These are phyloP conservation scores for Xylaria sp. DNA, from an alignment of 2,329 filamentous ascomycete genomes.

Conservation along the genomic window DNA sequence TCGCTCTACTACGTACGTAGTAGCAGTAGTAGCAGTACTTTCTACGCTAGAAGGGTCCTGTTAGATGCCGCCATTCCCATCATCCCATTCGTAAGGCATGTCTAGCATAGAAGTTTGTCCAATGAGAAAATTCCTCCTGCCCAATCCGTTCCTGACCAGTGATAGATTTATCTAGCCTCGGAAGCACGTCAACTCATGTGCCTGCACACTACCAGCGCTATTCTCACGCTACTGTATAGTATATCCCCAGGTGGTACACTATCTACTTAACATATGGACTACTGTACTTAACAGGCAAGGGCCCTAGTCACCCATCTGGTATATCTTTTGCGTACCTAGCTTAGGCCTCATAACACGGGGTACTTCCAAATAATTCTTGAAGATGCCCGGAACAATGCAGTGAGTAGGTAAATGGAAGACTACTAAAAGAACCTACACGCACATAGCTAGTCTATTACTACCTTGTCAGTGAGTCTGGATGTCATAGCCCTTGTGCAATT, in stretches of 20 bases:
- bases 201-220: not conserved
- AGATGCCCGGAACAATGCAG: too few species aligned
- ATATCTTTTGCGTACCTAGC: too few species aligned
- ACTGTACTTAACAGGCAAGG: not conserved
- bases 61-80: slow-evolving; percentile 26
- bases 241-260: too few species aligned
- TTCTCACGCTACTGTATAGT: too few species aligned
- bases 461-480: slow-evolving; percentile 24
- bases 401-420: too few species aligned
- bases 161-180: slow-evolving; percentile 28
- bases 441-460: not conserved
- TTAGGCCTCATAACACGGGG: not conserved
- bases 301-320: not conserved
- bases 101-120: slow-evolving; percentile 12
- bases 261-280: too few species aligned
- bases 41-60: slow-evolving; percentile 21
- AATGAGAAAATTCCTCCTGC: slow-evolving; percentile 37
- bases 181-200: slow-evolving; percentile 20
- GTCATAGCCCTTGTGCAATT: slow-evolving; percentile 6
- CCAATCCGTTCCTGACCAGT: slow-evolving; percentile 36
- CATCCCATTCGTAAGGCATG: slow-evolving; percentile 15
- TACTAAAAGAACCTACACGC: not conserved
- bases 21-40: too few species aligned
- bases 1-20: slow-evolving; percentile 4
- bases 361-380: too few species aligned